Evolutionary conservation across 805 yeast genomes (phyloP), one percentile per base, ranked within the genome.

Genomic region (Candida golubevii): DNA sequence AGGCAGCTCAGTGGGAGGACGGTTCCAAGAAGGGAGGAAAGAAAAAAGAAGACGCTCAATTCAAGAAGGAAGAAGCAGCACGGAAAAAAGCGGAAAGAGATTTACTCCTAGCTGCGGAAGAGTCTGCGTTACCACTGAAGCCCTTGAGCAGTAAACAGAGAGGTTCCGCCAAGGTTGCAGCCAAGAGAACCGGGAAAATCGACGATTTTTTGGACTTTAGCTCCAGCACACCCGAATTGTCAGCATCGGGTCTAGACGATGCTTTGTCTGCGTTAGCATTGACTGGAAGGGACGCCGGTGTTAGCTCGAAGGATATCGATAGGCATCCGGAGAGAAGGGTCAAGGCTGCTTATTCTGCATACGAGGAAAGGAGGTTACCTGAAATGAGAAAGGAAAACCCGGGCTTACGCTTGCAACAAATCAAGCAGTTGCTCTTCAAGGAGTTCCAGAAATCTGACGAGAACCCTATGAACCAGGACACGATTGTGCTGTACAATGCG

Each of bases 271-370:
- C 95, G 4, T 72, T 87, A 58, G 74, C 86, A 5, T 71, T 87
- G 62, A 76, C 89, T 10, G 67, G 71, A 23, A 77, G 70, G 37
- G 78, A 72, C 42, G 78, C 74, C 27, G 84, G 79, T 41, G 82
- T 83, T 29, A 64, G 69, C 35, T 67, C 66, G 48, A 81, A 81
- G 57, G 87, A 80, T 41, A 71, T 87, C 41, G 96, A 87, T 48
- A 80, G 88, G 63, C 96, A 87, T 55, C 95, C 96, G 8, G 96
- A 87, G 69, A 79, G 95, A 66, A 78, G 96, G 59, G 85, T 83
- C 65, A 87, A 86, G 69, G 88, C 91, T 26, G 95, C 95, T 0
- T 71, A 72, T 45, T 73, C 79, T 10, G 88, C 86, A 1, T 87
- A 67, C 57, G 88, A 86, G 56, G 91, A 82, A 49, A 68, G 72